A percentile compares a stretch with the other conserved stretches of the same genome.
These are phyloP conservation scores for Juncus effusus DNA, from an alignment of 176 grass and related monocot genomes.

Conservation along the genomic window DNA sequence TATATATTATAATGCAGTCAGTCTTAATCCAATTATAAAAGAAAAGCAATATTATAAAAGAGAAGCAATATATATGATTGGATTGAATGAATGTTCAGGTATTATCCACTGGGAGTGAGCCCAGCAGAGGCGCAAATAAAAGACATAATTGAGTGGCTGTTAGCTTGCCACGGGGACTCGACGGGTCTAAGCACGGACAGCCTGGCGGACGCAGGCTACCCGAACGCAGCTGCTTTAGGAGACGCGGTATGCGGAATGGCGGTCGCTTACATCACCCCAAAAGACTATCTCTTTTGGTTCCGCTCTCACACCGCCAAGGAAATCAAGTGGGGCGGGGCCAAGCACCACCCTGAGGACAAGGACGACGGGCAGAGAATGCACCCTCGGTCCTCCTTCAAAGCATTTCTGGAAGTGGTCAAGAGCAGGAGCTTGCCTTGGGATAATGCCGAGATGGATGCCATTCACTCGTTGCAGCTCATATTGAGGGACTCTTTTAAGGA, in stretches of 20 bases:
- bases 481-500: constrained; percentile 78
- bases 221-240: constrained; percentile 61
- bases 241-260: constrained; percentile 94
- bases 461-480: constrained; percentile 96
- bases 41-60: too few species aligned
- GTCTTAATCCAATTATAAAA: too few species aligned
- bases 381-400: constrained; percentile 91
- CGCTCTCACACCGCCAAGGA: constrained; percentile 94
- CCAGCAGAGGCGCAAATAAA: constrained; percentile 78
- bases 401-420: constrained; percentile 97
- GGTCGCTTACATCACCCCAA: constrained; percentile 77
- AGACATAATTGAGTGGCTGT: constrained; percentile 87
- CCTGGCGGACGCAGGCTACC: constrained; percentile 80
- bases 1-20: too few species aligned
- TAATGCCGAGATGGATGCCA: constrained; percentile 94
- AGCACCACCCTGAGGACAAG: constrained; percentile 95
- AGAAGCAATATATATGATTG: too few species aligned
- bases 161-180: constrained; percentile 60
- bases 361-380: constrained; percentile 97
- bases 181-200: constrained; percentile 95
- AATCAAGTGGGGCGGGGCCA: constrained; percentile 95
- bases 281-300: constrained; percentile 97
- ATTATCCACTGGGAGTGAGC: constrained; percentile 76
- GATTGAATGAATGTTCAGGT: constrained; percentile 19
- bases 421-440: constrained; percentile 90